Conservation (phyloP, 495 filamentous ascomycete species). For the Rhypophila decipiens region DNA sequence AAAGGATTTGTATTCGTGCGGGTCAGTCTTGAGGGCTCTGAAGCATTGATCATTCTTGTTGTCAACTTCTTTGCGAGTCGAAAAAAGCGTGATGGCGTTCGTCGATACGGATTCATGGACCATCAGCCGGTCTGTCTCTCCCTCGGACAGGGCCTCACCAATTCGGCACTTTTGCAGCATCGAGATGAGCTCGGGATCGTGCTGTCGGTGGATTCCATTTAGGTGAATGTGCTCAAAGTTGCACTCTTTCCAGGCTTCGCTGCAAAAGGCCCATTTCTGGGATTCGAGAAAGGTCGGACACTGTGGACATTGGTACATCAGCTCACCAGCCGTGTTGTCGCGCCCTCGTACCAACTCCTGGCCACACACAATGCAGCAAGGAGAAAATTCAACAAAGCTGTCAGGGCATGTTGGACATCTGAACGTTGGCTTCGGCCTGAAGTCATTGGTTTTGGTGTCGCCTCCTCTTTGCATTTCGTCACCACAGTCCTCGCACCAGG, state of each 20-base stretch:
- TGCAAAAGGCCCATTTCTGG: conserved; percentile 36
- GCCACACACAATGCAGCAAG: too few relatives aligned
- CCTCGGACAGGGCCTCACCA: conserved; percentile 28
- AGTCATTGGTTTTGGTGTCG: too few relatives aligned
- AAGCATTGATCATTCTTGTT: conserved; percentile 33
- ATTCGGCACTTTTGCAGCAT: conserved; percentile 47
- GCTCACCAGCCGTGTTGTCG: too few relatives aligned
- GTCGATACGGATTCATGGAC: conserved; percentile 34
- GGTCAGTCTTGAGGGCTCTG: conserved; percentile 24
- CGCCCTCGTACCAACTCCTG: too few relatives aligned
- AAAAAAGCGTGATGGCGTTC: conserved; percentile 42
- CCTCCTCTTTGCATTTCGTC: too few relatives aligned
- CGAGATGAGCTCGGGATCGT: conserved; percentile 39
- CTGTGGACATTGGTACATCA: too few relatives aligned
- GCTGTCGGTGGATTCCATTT: conserved; percentile 48
- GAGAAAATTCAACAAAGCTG: too few relatives aligned
- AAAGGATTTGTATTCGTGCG: conserved; percentile 63
- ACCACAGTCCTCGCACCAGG: too few relatives aligned
- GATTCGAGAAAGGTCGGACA: conserved; percentile 31
- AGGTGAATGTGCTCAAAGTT: conserved; percentile 36
- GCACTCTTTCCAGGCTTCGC: conserved; percentile 29
- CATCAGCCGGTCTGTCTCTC: conserved; percentile 39
- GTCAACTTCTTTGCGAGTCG: conserved; percentile 34
- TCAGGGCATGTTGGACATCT: too few relatives aligned
- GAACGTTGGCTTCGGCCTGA: too few relatives aligned